A percentile compares a stretch with the other conserved stretches of the same genome.
Conservation (phyloP, 31 red algal species). For the Asparagopsis taxiformis region DNA sequence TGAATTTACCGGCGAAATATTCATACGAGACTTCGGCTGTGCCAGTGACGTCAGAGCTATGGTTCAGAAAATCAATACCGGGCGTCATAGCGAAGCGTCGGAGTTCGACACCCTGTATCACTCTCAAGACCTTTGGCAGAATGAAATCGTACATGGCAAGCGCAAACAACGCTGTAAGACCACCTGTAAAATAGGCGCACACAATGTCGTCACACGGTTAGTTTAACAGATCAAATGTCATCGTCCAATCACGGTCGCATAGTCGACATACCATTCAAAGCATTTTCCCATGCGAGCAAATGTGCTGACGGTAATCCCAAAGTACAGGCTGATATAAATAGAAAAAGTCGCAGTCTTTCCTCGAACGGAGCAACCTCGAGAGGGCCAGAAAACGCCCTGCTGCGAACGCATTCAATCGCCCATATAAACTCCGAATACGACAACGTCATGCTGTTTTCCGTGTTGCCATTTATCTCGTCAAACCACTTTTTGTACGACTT, state of each 20-base stretch:
- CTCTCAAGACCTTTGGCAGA: constrained; percentile 63
- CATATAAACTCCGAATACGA: constrained; percentile 71
- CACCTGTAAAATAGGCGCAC: constrained; percentile 29
- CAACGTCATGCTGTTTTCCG: constrained; percentile 19
- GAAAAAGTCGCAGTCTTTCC: constrained; percentile 56
- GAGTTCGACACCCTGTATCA: constrained; percentile 51
- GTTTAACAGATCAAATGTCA: too few species aligned
- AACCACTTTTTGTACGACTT: constrained; percentile 46
- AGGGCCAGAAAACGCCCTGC: constrained; percentile 78
- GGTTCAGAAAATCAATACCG: constrained; percentile 88
- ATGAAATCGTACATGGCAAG: constrained; percentile 71
- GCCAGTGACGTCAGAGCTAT: constrained; percentile 49
- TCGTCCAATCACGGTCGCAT: too few species aligned
- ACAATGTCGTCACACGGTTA: background rate
- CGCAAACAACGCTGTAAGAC: constrained; percentile 65
- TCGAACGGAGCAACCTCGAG: constrained; percentile 81
- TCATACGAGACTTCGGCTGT: constrained; percentile 68
- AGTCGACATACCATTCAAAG: constrained; percentile 56
- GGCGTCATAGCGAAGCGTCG: constrained; percentile 72
- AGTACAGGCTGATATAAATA: constrained; percentile 58
- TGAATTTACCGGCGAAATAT: constrained; percentile 79
- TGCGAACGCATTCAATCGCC: constrained; percentile 73
- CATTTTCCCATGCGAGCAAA: constrained; percentile 53
- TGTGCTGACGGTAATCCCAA: constrained; percentile 40
- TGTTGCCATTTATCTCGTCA: constrained; percentile 7